These are phyloP conservation scores for Macaranga tanarius DNA, from an alignment of 441 rosid species.

Conservation along the genomic window DNA sequence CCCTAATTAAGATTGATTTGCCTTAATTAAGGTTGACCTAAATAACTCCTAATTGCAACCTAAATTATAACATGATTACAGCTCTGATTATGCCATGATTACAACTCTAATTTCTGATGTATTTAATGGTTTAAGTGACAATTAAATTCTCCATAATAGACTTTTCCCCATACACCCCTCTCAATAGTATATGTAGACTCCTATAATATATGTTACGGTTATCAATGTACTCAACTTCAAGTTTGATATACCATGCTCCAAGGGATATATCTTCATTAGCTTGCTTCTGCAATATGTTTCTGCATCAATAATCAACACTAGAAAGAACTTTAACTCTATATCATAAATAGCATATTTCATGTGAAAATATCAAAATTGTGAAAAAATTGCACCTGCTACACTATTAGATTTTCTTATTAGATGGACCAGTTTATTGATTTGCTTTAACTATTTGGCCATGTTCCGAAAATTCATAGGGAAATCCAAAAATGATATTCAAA, in stretches of 20 bases:
- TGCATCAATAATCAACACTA: conserved; percentile 34
- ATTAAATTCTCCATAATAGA: neutral
- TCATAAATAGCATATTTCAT: neutral
- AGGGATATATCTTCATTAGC: conserved; percentile 95
- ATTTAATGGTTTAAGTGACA: neutral
- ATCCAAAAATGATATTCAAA: neutral
- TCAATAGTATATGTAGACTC: conserved; percentile 74
- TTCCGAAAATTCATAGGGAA: neutral
- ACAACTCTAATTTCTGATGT: too few relatives aligned
- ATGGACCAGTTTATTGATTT: conserved; percentile 1
- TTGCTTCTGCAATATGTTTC: conserved; percentile 79
- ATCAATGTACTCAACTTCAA: conserved; percentile 90
- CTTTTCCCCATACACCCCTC: neutral
- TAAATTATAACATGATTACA: too few relatives aligned
- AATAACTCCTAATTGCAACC: too few relatives aligned
- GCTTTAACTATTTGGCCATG: neutral
- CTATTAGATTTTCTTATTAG: too few relatives aligned
- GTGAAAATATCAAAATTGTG: conserved; percentile 7
- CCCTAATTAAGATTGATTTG: too few relatives aligned
- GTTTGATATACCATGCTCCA: conserved; percentile 92
- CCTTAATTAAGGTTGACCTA: too few relatives aligned
- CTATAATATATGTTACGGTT: conserved; percentile 85
- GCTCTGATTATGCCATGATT: too few relatives aligned
- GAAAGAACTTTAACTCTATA: conserved; percentile 14
- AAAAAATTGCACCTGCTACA: neutral